Evolutionary conservation across 1,139 yeast species (phyloP), one percentile per base, ranked within the genome.

Genomic region (Scheffersomyces illinoinensis): DNA sequence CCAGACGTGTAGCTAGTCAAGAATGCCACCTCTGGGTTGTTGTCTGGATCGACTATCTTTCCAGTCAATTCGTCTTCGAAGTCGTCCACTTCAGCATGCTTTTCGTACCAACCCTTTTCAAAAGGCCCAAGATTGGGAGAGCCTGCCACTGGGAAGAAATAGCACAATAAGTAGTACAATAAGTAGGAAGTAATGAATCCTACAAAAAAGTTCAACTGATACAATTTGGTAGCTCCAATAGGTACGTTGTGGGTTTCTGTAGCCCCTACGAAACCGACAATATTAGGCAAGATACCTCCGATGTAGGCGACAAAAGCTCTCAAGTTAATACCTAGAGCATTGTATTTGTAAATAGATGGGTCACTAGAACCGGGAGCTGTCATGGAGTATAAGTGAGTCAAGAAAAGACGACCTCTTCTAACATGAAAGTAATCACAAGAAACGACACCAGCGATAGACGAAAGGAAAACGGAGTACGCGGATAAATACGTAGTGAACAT

Each of bases 261-360:
- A 5, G 89, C 93, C 61, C 97, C 97, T 33, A 90, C 96, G 67
- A 92, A 92, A 2, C 97, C 97, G 49, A 90, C 92, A 66, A 92
- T 87, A 70, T 91, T 92, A 56, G 96, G 96, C 56, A 88, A 78
- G 58, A 91, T 86, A 61, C 96, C 96, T 66, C 89, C 80, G 60
- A 89, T 72, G 71, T 90, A 90, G 0, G 93, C 92, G 47, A 77
- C 85, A 59, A 84, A 83, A 0, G 92, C 93, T 69, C 97, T 84
- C 96, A 96, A 91, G 71, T 92, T 91, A 72, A 85, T 68, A 50
- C 97, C 97, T 52, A 71, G 66, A 53, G 73, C 76, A 75, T 85
- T 86, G 70, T 80, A 91, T 75, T 83, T 81, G 76, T 92, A 92
- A 56, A 77, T 75, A 3, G 62, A 59, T 17, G 71, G 71, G 53